phyloP scores from a whole-genome alignment of 345 rosid genomes.

The Eucalyptus tenuipes region DNA sequence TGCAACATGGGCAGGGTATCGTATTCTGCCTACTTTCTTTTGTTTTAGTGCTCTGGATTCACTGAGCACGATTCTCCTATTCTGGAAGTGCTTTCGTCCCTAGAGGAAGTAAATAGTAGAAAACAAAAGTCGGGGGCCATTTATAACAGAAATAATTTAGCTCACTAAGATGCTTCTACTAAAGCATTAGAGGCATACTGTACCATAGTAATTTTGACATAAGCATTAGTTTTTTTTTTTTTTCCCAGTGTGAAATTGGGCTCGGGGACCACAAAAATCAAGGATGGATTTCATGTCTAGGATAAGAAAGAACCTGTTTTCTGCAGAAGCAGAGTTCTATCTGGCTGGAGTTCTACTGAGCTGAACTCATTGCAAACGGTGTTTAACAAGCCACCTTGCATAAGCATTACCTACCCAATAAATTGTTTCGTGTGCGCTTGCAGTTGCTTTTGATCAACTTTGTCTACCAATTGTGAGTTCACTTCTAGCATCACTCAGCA shows the following conservation, averaged over 20 bases:
- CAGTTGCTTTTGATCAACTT: not conserved
- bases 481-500: not conserved
- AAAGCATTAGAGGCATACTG: not conserved
- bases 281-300: not conserved
- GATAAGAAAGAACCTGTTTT: not conserved
- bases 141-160: not conserved
- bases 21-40: not conserved
- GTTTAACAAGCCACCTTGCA: not conserved
- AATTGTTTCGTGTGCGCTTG: not conserved
- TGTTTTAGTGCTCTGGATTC: not conserved
- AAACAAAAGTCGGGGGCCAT: no score
- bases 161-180: not conserved
- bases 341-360: not conserved
- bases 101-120: no score
- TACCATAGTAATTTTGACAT: not conserved
- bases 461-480: not conserved
- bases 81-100: no score
- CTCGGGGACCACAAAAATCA: not conserved
- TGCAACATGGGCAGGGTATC: not conserved
- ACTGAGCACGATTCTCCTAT: no score
- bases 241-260: not conserved
- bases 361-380: not conserved
- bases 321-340: not conserved
- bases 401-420: not conserved
- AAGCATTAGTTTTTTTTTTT: not conserved